Evolutionary conservation across 768 basidiomycete species (phyloP), one percentile per base, ranked within the genome.

Genomic region (Auricularia sp.): DNA sequence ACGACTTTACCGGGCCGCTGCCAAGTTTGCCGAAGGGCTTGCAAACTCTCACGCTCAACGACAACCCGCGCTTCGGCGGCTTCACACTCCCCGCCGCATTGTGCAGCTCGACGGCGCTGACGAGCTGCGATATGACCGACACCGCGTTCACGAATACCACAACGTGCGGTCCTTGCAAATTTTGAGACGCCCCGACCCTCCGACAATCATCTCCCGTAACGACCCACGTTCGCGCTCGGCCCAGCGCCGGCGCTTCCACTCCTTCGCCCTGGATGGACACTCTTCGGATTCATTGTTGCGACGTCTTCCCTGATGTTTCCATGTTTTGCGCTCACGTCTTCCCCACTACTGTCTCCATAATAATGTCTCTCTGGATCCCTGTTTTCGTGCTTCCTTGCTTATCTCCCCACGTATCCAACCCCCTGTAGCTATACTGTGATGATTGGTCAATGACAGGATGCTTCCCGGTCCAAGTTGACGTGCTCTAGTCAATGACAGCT

Each of bases 61-160:
- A 78, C 60, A 79, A 80, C 67, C 69, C 72, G 1, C 73, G 68
- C n/a, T 74, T 80, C 16, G 64, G 66, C 43, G 79, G 79, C 36
- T 51, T 51, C 21, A 63, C 69, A 8, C 66, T 76, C 29, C 65
- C 69, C 1, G 69, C 67, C 10, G 68, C 70, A 6, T 70, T 76
- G 65, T 77, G 75, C 67, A 60, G 61, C 11, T 70, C 71, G 16
- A 14, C 69, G 2, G 64, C 63, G 44, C 68, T 76, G 36, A 70
- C 71, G 68, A 70, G 62, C 35, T 76, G 75, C 64, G 64, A 47
- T 21, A 58, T 66, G 35, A 23, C 21, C 8, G 36, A 21, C 16
- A 66, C 65, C 12, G 62, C 21, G 7, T 66, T 66, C 35, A 21
- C 44, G 8, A 14, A 23, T 10, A 63, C 36, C 16, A 54, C 53